Percentiles rank a stretch among this genome's conserved stretches.
Conservation (phyloP, 495 filamentous ascomycete genomes). For the Thozetella sp. region DNA sequence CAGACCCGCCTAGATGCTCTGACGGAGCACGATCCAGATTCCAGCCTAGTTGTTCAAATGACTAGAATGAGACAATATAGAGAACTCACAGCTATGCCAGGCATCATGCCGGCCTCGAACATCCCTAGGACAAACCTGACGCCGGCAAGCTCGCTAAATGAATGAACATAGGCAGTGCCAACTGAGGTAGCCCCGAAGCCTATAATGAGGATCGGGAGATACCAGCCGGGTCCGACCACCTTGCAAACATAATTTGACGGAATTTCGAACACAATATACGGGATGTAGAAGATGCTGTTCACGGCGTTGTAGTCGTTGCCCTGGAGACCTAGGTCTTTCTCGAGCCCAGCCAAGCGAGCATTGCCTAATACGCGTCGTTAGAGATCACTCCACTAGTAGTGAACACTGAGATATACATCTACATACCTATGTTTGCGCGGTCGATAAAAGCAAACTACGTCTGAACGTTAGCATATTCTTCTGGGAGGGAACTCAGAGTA, state of each 20-base stretch:
- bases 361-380: conserved; percentile 18
- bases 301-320: conserved; percentile 62
- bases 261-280: conserved; percentile 73
- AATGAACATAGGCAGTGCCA: conserved; percentile 65
- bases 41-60: no score
- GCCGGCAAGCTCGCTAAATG: conserved; percentile 67
- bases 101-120: conserved; percentile 70
- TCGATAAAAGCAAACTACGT: neutral
- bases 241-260: conserved; percentile 67
- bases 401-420: conserved; percentile 27
- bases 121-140: conserved; percentile 73
- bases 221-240: conserved; percentile 54
- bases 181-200: conserved; percentile 28
- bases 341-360: conserved; percentile 52
- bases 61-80: no score
- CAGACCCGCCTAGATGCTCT: no score
- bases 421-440: conserved; percentile 50
- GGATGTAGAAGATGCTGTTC: conserved; percentile 64
- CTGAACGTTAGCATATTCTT: neutral
- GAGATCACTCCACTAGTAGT: conserved; percentile 7
- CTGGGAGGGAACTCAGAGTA: neutral
- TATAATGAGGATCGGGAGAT: conserved; percentile 48
- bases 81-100: conserved; percentile 37
- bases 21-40: no score
- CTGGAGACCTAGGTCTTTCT: conserved; percentile 57